A percentile compares a stretch with the other conserved stretches of the same genome.
Evolutionary conservation across 2,329 filamentous ascomycete genomes (phyloP).

Genomic region (Ascochyta fabae): DNA sequence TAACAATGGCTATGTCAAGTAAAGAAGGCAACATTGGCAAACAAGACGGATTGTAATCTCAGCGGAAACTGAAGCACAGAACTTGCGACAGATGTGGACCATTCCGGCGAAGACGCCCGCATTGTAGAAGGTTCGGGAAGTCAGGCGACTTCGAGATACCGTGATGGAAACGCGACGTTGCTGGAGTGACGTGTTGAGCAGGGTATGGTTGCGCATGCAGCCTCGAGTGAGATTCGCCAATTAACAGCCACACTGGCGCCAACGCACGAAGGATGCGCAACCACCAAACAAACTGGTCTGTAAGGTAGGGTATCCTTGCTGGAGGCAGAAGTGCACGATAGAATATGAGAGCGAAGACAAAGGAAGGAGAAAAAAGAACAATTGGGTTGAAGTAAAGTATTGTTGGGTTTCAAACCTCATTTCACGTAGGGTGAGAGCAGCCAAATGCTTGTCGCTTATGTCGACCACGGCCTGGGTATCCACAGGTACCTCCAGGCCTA

Average conservation of each 20-base stretch:
- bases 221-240: conserved; percentile 5
- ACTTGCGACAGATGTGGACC: conserved; percentile 4
- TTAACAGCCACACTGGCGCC: conserved; percentile 7
- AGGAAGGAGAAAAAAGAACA: background rate
- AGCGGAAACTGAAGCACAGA: background rate
- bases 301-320: background rate
- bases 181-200: conserved; percentile 16
- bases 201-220: conserved; percentile 7
- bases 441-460: background rate
- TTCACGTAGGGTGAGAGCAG: background rate
- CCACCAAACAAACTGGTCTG: background rate
- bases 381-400: background rate
- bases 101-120: background rate
- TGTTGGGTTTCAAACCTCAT: background rate
- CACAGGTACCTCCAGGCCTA: background rate
- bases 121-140: conserved; percentile 6
- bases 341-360: background rate
- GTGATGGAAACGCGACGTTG: conserved; percentile 8
- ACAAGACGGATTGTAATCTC: background rate
- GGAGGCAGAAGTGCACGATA: background rate
- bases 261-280: conserved; percentile 4
- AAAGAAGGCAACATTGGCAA: background rate
- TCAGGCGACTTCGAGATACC: conserved; percentile 6
- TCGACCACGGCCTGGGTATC: background rate
- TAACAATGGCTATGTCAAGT: no score